phyloP scores from a whole-genome alignment of 2,329 filamentous ascomycete species.

The Penicillium sp. region DNA sequence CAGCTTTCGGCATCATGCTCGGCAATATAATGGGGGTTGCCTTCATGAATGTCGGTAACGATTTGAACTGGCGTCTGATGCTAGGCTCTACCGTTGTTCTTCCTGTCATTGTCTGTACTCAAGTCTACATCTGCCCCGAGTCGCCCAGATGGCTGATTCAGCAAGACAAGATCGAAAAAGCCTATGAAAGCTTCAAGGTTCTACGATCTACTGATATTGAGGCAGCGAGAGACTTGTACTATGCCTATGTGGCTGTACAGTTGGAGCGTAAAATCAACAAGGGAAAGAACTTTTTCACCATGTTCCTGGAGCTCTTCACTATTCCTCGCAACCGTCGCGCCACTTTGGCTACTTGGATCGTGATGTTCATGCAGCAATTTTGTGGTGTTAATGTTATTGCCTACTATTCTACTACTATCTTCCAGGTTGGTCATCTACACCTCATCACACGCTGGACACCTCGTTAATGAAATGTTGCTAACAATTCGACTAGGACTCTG shows the following conservation, averaged over 20 bases:
- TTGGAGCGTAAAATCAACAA: conserved; percentile 56
- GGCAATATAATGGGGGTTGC: conserved; percentile 51
- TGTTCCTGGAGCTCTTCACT: conserved; percentile 59
- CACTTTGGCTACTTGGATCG: conserved; percentile 55
- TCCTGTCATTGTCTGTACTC: conserved; percentile 52
- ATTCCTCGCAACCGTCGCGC: conserved; percentile 63
- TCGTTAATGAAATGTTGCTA: neutral
- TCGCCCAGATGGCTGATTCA: conserved; percentile 53
- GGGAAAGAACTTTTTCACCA: conserved; percentile 51
- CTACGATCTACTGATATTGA: conserved; percentile 53
- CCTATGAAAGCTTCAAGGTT: conserved; percentile 49
- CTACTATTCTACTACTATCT: conserved; percentile 63
- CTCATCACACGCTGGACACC: neutral
- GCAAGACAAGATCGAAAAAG: conserved; percentile 45
- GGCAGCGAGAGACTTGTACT: conserved; percentile 57
- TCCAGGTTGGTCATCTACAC: conserved; percentile 34
- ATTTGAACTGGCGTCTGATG: conserved; percentile 64
- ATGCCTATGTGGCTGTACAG: conserved; percentile 58
- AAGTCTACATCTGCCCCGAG: conserved; percentile 66
- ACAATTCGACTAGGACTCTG: conserved; percentile 39
- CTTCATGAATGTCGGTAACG: conserved; percentile 43
- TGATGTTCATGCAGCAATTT: conserved; percentile 66
- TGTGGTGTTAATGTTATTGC: conserved; percentile 58
- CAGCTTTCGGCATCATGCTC: conserved; percentile 47
- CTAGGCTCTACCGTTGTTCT: conserved; percentile 65